phyloP scores from a whole-genome alignment of 345 rosid genomes.

The Hypericum perforatum region DNA sequence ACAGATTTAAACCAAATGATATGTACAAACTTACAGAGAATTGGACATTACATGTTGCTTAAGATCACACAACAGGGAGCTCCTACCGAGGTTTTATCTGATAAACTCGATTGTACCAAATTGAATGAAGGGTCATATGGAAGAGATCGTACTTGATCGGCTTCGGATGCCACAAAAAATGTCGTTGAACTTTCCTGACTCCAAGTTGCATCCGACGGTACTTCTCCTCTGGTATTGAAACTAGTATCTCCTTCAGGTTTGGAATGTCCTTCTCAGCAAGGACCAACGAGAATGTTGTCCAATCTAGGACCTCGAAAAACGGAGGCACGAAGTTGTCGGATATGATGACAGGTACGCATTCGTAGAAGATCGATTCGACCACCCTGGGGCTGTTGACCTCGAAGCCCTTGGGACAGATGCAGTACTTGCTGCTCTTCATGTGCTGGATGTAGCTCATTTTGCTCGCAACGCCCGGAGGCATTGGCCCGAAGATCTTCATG shows the following conservation, averaged over 20 bases:
- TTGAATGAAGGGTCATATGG: constrained; percentile 85
- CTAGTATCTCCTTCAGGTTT: constrained; percentile 47
- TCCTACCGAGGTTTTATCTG: constrained; percentile 58
- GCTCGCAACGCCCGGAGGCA: constrained; percentile 86
- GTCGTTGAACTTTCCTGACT: constrained; percentile 65
- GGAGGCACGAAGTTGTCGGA: constrained; percentile 90
- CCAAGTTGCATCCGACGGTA: constrained; percentile 60
- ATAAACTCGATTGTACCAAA: constrained; percentile 80
- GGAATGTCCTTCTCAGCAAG: constrained; percentile 83
- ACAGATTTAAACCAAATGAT: no score
- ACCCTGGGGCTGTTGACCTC: constrained; percentile 97
- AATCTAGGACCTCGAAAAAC: constrained; percentile 72
- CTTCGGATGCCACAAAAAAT: constrained; percentile 81
- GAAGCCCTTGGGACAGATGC: constrained; percentile 82
- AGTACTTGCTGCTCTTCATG: constrained; percentile 91
- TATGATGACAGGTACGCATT: constrained; percentile 82
- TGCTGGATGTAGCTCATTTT: constrained; percentile 83
- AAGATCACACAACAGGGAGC: neutral
- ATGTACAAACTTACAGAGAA: no score
- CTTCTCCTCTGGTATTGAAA: constrained; percentile 55
- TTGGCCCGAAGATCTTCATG: constrained; percentile 69
- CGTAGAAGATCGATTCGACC: constrained; percentile 79
- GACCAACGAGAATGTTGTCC: constrained; percentile 63
- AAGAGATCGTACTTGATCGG: constrained; percentile 81
- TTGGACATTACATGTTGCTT: no score